Evolutionary conservation across 805 yeast genomes (phyloP), one percentile per base, ranked within the genome.

Genomic region (Suhomyces prunicola): DNA sequence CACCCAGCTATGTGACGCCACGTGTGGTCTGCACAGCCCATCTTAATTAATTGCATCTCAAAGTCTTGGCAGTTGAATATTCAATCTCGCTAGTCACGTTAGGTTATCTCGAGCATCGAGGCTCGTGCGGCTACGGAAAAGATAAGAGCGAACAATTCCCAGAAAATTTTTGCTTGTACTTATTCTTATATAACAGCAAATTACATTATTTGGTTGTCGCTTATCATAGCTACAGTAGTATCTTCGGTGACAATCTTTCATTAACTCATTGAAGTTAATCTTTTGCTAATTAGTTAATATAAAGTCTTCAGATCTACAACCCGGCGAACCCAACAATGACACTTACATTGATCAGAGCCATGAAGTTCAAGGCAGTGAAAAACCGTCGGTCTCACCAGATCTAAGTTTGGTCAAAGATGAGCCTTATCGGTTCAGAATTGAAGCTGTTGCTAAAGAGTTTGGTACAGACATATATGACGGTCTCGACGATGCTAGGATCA

Each of bases 291-390:
- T 12, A n/a, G 27, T 17, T 13, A 53, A 31, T 10, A 53, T 55
- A 47, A 55, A 50, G 55, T 47, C 51, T 44, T 47, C 45, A 17
- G 31, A 39, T 24, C 41, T 17, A 19, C 22, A 22, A 26, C 23
- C 42, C 7, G 46, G 48, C 15, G 15, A 24, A 27, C 17, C 50
- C 10, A 44, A 51, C 40, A 42, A 56, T 54, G 60, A 52, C 44
- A 44, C 57, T 51, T 52, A 50, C 29, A 49, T 49, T 56, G 53
- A 54, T 52, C 53, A 53, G 53, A 48, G 54, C 56, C 9, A 51
- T 58, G 55, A 56, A 56, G 48, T 54, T 58, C 58, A 58, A 58
- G 50, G 58, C 60, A 36, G 60, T 58, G 40, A 58, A 58, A 46
- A 54, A 52, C 47, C 59, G 55, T 8, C 42, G 42, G 42, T 39